Conservation (phyloP, 106 monocot species). For the Cymbidium sinense region DNA sequence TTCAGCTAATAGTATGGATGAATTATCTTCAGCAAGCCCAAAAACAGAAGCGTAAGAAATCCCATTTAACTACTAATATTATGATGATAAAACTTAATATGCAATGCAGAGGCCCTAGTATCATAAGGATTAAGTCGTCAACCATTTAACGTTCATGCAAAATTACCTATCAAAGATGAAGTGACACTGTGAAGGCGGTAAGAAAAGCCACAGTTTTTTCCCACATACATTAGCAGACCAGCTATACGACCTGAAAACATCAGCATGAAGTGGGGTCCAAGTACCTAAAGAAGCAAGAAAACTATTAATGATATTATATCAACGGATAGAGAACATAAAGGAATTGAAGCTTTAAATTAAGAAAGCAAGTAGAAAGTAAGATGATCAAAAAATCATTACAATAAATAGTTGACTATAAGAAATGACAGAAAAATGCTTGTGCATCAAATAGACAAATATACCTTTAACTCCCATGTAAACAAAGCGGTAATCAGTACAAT, state of each 20-base stretch:
- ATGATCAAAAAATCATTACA: neutral
- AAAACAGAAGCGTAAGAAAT: neutral
- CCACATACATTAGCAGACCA: constrained; percentile 99
- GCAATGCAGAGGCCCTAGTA: neutral
- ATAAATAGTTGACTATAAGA: neutral
- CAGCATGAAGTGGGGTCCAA: constrained; percentile 99
- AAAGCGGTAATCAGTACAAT: constrained; percentile 89
- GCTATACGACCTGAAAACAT: constrained; percentile 98
- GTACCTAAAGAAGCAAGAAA: constrained; percentile 49
- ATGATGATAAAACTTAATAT: neutral
- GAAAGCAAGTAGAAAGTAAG: neutral
- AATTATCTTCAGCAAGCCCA: neutral
- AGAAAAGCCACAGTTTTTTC: constrained; percentile 73
- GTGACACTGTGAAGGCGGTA: constrained; percentile 72
- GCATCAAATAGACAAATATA: constrained; percentile 29
- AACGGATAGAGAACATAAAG: neutral
- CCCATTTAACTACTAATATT: neutral
- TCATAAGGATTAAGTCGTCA: neutral
- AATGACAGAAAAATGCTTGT: neutral
- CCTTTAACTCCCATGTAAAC: constrained; percentile 98
- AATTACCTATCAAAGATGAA: constrained; percentile 79
- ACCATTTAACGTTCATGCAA: neutral
- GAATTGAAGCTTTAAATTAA: neutral
- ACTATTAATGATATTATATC: neutral
- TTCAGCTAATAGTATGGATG: neutral